phyloP scores from a whole-genome alignment of 352 stramenopile species.

The Phytophthora melonis region DNA sequence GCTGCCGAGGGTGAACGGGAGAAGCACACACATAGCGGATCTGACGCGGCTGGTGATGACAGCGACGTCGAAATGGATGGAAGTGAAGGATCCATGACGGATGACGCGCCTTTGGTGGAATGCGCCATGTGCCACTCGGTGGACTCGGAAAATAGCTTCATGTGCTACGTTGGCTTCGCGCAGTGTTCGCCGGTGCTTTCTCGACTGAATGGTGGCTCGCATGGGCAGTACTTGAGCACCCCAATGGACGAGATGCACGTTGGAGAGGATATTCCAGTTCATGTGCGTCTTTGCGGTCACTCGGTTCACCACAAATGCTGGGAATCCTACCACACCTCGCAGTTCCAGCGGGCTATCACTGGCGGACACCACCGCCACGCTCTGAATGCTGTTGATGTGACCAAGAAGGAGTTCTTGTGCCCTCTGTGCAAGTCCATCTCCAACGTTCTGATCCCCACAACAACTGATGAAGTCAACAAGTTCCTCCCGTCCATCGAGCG shows the following conservation, averaged over 20 bases:
- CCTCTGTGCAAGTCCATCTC: constrained; percentile 98
- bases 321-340: constrained; percentile 94
- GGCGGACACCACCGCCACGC: constrained; percentile 94
- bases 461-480: constrained; percentile 60
- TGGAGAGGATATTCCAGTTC: constrained; percentile 81
- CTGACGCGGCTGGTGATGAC: constrained; percentile 37
- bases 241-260: constrained; percentile 90
- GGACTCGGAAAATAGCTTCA: constrained; percentile 82
- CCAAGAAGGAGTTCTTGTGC: constrained; percentile 97
- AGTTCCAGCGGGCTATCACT: constrained; percentile 94
- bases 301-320: constrained; percentile 96
- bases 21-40: constrained; percentile 34
- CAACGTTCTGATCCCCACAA: constrained; percentile 95
- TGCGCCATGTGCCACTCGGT: constrained; percentile 90
- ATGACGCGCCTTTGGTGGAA: constrained; percentile 52
- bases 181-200: constrained; percentile 84
- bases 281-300: constrained; percentile 93
- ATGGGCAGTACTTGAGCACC: constrained; percentile 67
- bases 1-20: constrained; percentile 32
- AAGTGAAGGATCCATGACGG: constrained; percentile 61
- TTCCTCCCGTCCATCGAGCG: constrained; percentile 40
- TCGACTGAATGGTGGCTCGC: constrained; percentile 65
- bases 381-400: constrained; percentile 95
- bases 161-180: constrained; percentile 89
- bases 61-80: constrained; percentile 40